Conservation (phyloP, 257 asterid species). For the Voacanga thouarsii region DNA sequence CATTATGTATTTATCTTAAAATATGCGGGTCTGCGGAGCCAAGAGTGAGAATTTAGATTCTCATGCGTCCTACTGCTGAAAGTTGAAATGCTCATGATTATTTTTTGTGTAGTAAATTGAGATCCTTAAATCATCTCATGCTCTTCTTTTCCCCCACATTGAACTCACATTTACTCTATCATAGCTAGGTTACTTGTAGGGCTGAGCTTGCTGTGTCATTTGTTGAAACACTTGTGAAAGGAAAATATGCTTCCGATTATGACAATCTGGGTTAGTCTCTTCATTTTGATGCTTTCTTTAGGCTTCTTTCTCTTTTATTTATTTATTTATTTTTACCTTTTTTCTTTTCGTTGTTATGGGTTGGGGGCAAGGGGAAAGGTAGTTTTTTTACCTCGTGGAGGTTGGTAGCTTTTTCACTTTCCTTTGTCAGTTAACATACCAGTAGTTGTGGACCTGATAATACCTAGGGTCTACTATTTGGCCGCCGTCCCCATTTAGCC, state of each 20-base stretch:
- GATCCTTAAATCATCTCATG: too few species aligned
- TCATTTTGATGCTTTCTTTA: too few species aligned
- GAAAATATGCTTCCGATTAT: conserved; percentile 60
- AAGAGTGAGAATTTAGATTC: background rate
- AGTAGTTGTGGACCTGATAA: too few species aligned
- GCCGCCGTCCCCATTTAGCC: too few species aligned
- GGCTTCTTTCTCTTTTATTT: too few species aligned
- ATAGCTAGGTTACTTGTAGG: conserved; percentile 81
- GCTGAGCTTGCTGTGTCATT: conserved; percentile 88
- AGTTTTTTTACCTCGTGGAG: background rate
- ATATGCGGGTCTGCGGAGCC: background rate
- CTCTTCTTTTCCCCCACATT: conserved; percentile 5
- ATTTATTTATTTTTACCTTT: too few species aligned
- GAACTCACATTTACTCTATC: conserved; percentile 13
- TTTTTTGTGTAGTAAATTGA: background rate
- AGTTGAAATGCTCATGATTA: background rate
- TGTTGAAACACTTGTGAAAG: conserved; percentile 82
- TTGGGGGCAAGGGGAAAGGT: background rate
- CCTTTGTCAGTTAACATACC: background rate
- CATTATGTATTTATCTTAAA: background rate
- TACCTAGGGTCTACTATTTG: background rate
- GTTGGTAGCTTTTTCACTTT: background rate
- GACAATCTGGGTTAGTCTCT: conserved; percentile 84
- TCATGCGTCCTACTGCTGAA: background rate
- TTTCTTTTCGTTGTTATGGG: background rate